Conservation (phyloP, 371 early-diverging fungal genomes). For the Mucor saturninus region DNA sequence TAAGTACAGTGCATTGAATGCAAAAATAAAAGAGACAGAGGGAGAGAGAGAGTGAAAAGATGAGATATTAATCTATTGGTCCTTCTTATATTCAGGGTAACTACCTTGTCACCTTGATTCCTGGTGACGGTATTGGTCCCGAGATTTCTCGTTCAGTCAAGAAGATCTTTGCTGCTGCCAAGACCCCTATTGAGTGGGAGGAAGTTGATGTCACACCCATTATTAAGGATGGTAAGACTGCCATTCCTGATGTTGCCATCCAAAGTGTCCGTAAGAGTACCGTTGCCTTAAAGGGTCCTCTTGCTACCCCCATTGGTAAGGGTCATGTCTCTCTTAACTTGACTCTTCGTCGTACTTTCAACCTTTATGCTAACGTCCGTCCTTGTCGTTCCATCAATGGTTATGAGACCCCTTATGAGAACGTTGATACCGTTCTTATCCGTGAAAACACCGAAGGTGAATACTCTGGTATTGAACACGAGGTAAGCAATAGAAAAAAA, state of each 20-base stretch:
- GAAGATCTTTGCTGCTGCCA: constrained; percentile 91
- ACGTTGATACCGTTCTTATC: constrained; percentile 97
- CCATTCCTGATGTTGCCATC: constrained; percentile 91
- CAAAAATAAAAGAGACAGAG: not conserved
- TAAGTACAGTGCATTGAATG: constrained; percentile 31
- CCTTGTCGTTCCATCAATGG: constrained; percentile 96
- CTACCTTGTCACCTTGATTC: constrained; percentile 93
- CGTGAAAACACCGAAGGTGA: constrained; percentile 99
- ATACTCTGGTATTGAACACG: constrained; percentile 98
- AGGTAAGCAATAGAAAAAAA: constrained; percentile 26
- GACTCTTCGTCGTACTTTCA: constrained; percentile 95
- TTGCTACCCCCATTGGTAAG: constrained; percentile 98
- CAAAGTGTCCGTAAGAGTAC: constrained; percentile 92
- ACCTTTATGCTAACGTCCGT: constrained; percentile 98
- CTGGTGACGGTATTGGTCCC: constrained; percentile 99
- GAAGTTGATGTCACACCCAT: constrained; percentile 94
- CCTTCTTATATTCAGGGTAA: constrained; percentile 54
- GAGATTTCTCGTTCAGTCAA: constrained; percentile 95
- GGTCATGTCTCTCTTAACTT: constrained; percentile 98
- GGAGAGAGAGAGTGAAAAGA: not conserved
- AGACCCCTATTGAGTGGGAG: constrained; percentile 97
- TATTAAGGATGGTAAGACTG: constrained; percentile 89
- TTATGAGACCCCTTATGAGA: constrained; percentile 94
- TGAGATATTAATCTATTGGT: too few species aligned
- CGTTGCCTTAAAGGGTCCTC: constrained; percentile 96